Percentiles rank a stretch among this genome's conserved stretches.
These are phyloP conservation scores for Beauveria asiatica DNA, from an alignment of 2,329 filamentous ascomycete species.

Conservation along the genomic window DNA sequence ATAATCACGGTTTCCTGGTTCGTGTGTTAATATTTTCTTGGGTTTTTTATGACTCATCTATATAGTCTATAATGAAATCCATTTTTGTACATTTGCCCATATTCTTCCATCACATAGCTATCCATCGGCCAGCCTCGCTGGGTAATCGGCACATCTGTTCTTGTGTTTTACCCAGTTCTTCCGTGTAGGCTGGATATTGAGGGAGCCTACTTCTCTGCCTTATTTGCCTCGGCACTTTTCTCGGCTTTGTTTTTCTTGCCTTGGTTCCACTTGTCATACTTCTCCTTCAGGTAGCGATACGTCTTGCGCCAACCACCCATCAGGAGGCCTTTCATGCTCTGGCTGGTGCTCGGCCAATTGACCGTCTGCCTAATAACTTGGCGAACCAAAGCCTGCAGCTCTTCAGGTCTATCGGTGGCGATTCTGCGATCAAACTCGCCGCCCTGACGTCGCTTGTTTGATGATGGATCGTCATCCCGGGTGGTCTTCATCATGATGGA, in stretches of 20 bases:
- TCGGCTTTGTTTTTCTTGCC: slow-evolving; percentile 26
- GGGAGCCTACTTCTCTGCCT: not conserved
- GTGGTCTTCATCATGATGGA: slow-evolving; percentile 73
- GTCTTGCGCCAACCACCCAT: slow-evolving; percentile 67
- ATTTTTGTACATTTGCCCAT: not conserved
- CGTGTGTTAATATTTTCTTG: not conserved
- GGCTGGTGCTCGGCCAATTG: slow-evolving; percentile 81
- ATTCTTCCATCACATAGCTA: not conserved
- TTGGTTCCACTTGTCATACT: slow-evolving; percentile 57
- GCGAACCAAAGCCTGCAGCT: slow-evolving; percentile 63
- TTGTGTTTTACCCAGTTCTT: not conserved
- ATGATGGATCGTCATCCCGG: slow-evolving; percentile 58
- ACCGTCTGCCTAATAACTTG: slow-evolving; percentile 80
- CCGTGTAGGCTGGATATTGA: not conserved
- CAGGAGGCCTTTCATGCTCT: slow-evolving; percentile 75
- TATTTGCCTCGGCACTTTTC: slow-evolving; percentile 1
- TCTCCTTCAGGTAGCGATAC: slow-evolving; percentile 73
- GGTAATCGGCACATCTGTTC: not conserved
- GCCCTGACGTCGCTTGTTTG: slow-evolving; percentile 66
- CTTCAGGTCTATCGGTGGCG: slow-evolving; percentile 55
- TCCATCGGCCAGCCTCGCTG: not conserved
- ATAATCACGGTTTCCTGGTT: not conserved
- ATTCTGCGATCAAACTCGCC: slow-evolving; percentile 83
- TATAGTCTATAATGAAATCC: not conserved
- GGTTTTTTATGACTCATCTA: not conserved